Percentiles rank a stretch among this genome's conserved stretches.
phyloP scores from a whole-genome alignment of 2,329 filamentous ascomycete genomes.

The Aspergillus sergii region DNA sequence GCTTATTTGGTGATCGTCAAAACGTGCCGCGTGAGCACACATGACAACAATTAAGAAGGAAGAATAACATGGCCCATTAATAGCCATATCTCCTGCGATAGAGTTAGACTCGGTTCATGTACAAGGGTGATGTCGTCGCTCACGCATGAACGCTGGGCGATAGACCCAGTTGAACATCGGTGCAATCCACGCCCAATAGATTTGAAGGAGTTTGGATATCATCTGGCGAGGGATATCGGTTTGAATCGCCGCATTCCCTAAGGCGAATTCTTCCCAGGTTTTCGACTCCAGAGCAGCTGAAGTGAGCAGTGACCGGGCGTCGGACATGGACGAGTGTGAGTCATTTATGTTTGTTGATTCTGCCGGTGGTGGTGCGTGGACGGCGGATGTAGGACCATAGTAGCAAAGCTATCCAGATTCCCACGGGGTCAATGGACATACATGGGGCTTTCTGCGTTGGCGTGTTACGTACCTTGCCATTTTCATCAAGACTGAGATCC shows the following conservation, averaged over 20 bases:
- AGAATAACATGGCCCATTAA: constrained; percentile 28
- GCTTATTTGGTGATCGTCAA: constrained; percentile 20
- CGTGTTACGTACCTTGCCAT: not conserved
- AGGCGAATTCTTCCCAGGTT: constrained; percentile 6
- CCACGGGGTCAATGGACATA: not conserved
- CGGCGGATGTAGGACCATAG: constrained; percentile 2
- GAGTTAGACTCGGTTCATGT: not conserved
- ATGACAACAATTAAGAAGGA: constrained; percentile 16
- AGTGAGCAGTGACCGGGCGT: constrained; percentile 5
- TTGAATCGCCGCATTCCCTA: constrained; percentile 18
- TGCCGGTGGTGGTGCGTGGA: not conserved
- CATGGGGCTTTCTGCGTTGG: not conserved
- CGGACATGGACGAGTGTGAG: not conserved
- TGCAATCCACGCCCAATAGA: constrained; percentile 34
- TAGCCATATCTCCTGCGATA: constrained; percentile 9
- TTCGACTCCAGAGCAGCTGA: constrained; percentile 9
- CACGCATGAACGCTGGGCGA: constrained; percentile 30
- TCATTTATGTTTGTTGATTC: not conserved
- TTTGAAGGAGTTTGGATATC: constrained; percentile 26
- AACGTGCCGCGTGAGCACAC: constrained; percentile 20
- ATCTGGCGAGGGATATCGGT: constrained; percentile 28
- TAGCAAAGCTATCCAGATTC: not conserved
- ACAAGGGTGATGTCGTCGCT: constrained; percentile 18
- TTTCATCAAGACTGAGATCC: constrained; percentile 2
- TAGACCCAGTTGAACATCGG: constrained; percentile 33